Conservation (phyloP, 2,329 filamentous ascomycete species). For the Lecanoromycetidae sp. region DNA sequence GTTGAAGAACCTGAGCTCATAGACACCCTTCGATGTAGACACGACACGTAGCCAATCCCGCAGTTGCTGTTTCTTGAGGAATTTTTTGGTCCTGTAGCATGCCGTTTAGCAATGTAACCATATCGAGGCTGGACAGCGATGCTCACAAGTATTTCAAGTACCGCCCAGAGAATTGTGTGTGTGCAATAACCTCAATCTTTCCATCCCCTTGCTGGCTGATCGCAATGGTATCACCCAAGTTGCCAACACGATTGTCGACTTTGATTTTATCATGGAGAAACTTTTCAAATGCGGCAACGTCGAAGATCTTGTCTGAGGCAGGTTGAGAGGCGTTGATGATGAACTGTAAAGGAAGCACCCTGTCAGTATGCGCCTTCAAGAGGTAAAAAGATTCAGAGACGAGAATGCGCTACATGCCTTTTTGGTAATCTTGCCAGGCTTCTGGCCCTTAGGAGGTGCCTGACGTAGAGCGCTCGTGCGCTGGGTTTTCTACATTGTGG, state of each 20-base stretch:
- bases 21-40: conserved; percentile 93
- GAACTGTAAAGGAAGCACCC: conserved; percentile 54
- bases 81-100: conserved; percentile 84
- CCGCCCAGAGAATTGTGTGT: conserved; percentile 95
- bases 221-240: conserved; percentile 86
- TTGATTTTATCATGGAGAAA: conserved; percentile 99
- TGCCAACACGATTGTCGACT: conserved; percentile 95
- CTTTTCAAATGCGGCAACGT: conserved; percentile 96
- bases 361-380: too few species aligned
- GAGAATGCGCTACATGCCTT: conserved; percentile 46
- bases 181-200: conserved; percentile 94
- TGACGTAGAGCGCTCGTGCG: conserved; percentile 26
- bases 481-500: conserved; percentile 45
- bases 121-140: background rate
- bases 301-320: conserved; percentile 99
- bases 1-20: conserved; percentile 99
- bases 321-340: conserved; percentile 99
- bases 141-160: conserved; percentile 99
- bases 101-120: conserved; percentile 1
- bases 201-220: conserved; percentile 88
- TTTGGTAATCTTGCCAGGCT: conserved; percentile 66
- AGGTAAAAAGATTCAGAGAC: background rate
- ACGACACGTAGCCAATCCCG: conserved; percentile 99
- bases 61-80: conserved; percentile 99
- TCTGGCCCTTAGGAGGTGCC: conserved; percentile 38